phyloP scores from a whole-genome alignment of 208 protist genomes.

The Acanthamoeba lenticulata region DNA sequence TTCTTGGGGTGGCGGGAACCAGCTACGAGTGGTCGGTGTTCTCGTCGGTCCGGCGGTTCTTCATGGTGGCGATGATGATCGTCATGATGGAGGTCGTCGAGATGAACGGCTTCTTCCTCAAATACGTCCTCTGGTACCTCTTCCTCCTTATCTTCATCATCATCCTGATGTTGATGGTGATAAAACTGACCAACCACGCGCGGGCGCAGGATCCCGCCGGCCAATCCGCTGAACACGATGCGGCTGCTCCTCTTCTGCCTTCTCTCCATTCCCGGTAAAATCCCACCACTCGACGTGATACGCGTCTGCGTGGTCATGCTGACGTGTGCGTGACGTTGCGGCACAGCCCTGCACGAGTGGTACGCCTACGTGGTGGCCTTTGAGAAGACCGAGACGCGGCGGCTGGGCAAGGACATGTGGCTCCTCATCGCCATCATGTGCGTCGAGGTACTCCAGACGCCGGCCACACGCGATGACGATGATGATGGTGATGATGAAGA shows the following conservation, averaged over 20 bases:
- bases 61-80: constrained; percentile 42
- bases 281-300: background rate
- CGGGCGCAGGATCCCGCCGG: background rate
- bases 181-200: background rate
- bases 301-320: background rate
- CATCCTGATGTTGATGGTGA: background rate
- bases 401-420: constrained; percentile 45
- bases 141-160: too few species aligned
- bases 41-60: constrained; percentile 21
- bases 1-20: too few species aligned
- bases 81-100: constrained; percentile 45
- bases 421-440: constrained; percentile 35
- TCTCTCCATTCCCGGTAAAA: background rate
- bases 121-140: constrained; percentile 39
- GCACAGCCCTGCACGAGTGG: constrained; percentile 2
- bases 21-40: constrained; percentile 37
- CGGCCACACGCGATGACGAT: background rate
- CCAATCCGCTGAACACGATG: constrained; percentile 34
- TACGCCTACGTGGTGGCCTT: constrained; percentile 53
- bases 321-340: background rate
- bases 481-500: too few species aligned
- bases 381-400: background rate
- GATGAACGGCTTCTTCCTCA: constrained; percentile 59
- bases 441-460: background rate
- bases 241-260: constrained; percentile 10